phyloP scores from a whole-genome alignment of 176 grass and related monocot genomes.

The Tuctoria greenei region DNA sequence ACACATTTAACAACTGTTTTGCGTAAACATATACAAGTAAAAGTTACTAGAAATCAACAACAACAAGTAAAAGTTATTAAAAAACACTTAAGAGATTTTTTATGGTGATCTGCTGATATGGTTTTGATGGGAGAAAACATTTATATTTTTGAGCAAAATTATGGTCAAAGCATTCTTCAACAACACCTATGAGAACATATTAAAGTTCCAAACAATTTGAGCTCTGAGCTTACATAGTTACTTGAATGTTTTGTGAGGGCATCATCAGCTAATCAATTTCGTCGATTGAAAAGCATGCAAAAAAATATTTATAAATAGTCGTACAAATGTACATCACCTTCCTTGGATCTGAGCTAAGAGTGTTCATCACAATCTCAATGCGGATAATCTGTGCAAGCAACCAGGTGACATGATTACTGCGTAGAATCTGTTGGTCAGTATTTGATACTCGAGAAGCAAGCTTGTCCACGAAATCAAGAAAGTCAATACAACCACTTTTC shows the following conservation, averaged over 20 bases:
- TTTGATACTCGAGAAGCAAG: constrained; percentile 75
- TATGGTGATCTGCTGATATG: background rate
- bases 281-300: constrained; percentile 1
- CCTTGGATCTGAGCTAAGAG: constrained; percentile 81
- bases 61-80: background rate
- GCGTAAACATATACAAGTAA: too few relatives aligned
- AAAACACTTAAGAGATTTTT: background rate
- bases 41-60: too few relatives aligned
- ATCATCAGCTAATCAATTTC: constrained; percentile 25
- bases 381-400: constrained; percentile 91
- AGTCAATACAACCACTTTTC: constrained; percentile 98
- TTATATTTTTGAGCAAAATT: background rate
- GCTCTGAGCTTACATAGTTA: background rate
- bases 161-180: background rate
- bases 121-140: background rate
- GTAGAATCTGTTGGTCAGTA: constrained; percentile 78
- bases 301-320: constrained; percentile 8
- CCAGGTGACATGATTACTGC: constrained; percentile 97
- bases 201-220: constrained; percentile 27
- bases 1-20: too few relatives aligned
- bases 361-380: constrained; percentile 87
- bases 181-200: background rate
- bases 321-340: constrained; percentile 58
- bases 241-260: constrained; percentile 15
- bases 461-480: constrained; percentile 96